Evolutionary conservation across 2,329 filamentous ascomycete genomes (phyloP), one percentile per base, ranked within the genome.

Genomic region (Phaeosphaeriaceae sp.): DNA sequence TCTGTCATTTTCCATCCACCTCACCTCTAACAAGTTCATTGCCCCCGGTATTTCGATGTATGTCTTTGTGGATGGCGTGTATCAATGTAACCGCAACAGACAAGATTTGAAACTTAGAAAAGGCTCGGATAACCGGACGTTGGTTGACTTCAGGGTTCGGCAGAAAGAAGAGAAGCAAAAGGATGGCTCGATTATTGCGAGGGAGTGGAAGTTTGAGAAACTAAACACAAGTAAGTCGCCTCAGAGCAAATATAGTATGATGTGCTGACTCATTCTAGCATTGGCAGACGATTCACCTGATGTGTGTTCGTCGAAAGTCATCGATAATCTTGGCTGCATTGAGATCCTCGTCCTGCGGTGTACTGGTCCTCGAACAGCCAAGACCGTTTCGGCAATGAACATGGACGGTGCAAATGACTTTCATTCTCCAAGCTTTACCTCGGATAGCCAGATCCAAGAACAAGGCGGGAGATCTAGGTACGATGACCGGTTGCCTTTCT

Each of bases 51-150:
- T 84, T 9, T 77, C 80, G 2, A 77, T 81, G 64, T 81, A 80
- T 51, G 80, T 84, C 20, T 84, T 77, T 69, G 82, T 83, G 33
- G 82, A 84, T 56, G 82, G 82, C 15, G 66, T 78, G 5, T 83
- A 83, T 52, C 81, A 84, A 59, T 82, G 79, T 67, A 84, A 84
- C 51, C 79, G 82, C 48, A 81, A 81, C 62, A 72, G 77, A 32
- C 70, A 74, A 32, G 67, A 76, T 29, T 56, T 83, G 26, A 66
- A 71, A 44, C 62, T 65, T 11, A 51, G 57, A 7, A 61, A 66
- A 16, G 56, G 58, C 20, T 61, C 63, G 5, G 64, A 72, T 39
- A 70, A 54, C 21, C 61, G 57, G 12, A 61, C 73, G 18, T 62
- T 79, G 35, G 67, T 82, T 16, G 76, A 82, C 46, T 79, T 84